A percentile compares a stretch with the other conserved stretches of the same genome.
phyloP scores from a whole-genome alignment of 2,329 filamentous ascomycete species.

The Pezicula radicicola region DNA sequence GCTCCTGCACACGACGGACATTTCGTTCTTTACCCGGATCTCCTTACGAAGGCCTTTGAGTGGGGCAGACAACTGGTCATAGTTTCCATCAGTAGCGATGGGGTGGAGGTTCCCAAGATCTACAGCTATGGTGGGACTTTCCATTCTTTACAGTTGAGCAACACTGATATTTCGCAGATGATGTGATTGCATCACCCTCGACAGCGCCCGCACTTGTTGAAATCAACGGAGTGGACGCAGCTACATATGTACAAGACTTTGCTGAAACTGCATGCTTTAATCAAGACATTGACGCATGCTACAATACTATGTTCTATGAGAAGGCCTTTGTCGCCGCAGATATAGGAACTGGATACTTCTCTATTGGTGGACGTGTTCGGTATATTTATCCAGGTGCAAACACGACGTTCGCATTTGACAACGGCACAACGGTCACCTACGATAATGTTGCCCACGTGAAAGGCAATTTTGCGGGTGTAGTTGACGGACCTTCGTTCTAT shows the following conservation, averaged over 20 bases:
- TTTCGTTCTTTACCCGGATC: slow-evolving; percentile 52
- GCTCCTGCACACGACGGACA: slow-evolving; percentile 62
- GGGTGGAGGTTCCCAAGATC: slow-evolving; percentile 53
- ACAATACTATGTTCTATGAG: slow-evolving; percentile 38
- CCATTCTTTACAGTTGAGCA: neutral
- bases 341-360: slow-evolving; percentile 31
- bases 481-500: slow-evolving; percentile 25
- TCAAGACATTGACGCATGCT: slow-evolving; percentile 38
- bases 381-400: slow-evolving; percentile 36
- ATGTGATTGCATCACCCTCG: slow-evolving; percentile 39
- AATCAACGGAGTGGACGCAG: slow-evolving; percentile 56
- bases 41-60: slow-evolving; percentile 47
- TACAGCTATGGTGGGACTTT: slow-evolving; percentile 44
- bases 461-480: slow-evolving; percentile 27
- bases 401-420: slow-evolving; percentile 36
- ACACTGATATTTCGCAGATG: slow-evolving; percentile 21
- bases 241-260: slow-evolving; percentile 44
- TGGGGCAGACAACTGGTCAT: slow-evolving; percentile 46
- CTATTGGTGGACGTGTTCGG: slow-evolving; percentile 31
- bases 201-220: slow-evolving; percentile 44
- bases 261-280: slow-evolving; percentile 32
- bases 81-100: slow-evolving; percentile 60
- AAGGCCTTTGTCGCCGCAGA: slow-evolving; percentile 22
- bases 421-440: slow-evolving; percentile 31
- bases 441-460: slow-evolving; percentile 34